These are phyloP conservation scores for Henckelia pumila DNA, from an alignment of 257 asterid species.

Conservation along the genomic window DNA sequence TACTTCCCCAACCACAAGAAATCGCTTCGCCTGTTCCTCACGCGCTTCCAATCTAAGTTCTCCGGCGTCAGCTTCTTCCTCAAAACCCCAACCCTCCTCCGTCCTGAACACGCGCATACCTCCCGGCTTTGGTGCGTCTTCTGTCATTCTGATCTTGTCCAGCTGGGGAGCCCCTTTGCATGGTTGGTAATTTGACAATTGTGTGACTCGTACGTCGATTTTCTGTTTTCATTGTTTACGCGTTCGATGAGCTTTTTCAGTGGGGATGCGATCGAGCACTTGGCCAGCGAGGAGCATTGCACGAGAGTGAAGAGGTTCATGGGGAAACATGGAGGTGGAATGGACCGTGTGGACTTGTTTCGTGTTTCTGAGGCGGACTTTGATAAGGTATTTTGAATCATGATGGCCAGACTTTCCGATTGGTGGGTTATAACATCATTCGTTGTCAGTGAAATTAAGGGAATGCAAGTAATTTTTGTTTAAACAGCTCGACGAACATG, in stretches of 20 bases:
- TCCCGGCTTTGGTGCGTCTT: constrained; percentile 77
- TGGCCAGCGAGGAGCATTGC: constrained; percentile 75
- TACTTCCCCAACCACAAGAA: constrained; percentile 72
- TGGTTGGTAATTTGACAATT: constrained; percentile 39
- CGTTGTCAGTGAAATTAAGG: neutral
- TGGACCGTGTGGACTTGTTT: constrained; percentile 52
- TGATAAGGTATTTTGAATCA: neutral
- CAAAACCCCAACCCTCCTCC: constrained; percentile 48
- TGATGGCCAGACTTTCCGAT: neutral
- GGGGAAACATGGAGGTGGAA: constrained; percentile 78
- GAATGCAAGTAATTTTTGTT: neutral
- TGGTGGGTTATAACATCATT: neutral
- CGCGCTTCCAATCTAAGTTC: constrained; percentile 72
- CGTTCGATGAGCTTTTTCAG: constrained; percentile 41
- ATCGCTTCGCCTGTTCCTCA: constrained; percentile 53
- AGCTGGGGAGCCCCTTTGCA: constrained; percentile 55
- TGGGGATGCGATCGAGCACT: constrained; percentile 60
- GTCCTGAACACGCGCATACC: constrained; percentile 50
- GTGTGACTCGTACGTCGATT: too few species aligned
- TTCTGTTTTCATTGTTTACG: neutral
- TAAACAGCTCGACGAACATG: neutral
- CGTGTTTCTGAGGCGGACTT: constrained; percentile 31
- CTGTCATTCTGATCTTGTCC: constrained; percentile 58
- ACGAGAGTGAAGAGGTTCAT: constrained; percentile 74
- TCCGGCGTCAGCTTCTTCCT: constrained; percentile 53